Conservation (phyloP, 352 stramenopile genomes). For the Pythium chondricola region DNA sequence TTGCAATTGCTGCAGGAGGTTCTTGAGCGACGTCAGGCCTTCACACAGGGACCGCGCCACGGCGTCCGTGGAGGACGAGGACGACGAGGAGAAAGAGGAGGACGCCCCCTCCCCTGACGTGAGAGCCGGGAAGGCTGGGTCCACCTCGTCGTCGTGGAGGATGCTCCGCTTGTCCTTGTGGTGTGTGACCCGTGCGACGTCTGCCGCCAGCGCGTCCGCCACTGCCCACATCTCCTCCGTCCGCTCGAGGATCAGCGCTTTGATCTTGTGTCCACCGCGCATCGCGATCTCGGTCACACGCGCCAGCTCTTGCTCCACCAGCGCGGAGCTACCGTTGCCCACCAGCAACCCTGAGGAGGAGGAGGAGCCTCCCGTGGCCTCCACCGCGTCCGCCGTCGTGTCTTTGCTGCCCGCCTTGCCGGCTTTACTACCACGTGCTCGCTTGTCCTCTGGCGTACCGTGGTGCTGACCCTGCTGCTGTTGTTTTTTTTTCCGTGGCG, state of each 20-base stretch:
- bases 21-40: constrained; percentile 59
- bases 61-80: constrained; percentile 32
- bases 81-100: constrained; percentile 22
- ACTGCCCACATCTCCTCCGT: constrained; percentile 73
- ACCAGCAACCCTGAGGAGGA: background rate
- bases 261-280: constrained; percentile 63
- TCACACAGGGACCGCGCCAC: constrained; percentile 49
- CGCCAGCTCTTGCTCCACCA: constrained; percentile 40
- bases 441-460: constrained; percentile 2
- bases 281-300: constrained; percentile 70
- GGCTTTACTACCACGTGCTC: background rate
- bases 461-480: background rate
- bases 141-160: constrained; percentile 18
- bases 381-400: background rate
- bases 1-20: constrained; percentile 72
- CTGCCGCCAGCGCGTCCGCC: constrained; percentile 36
- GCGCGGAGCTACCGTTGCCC: background rate
- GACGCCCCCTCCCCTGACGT: constrained; percentile 17
- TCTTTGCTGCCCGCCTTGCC: constrained; percentile 9
- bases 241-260: constrained; percentile 64
- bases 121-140: too few relatives aligned
- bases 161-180: constrained; percentile 21
- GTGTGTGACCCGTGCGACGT: too few relatives aligned
- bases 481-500: constrained; percentile 27
- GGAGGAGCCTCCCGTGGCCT: too few relatives aligned